Evolutionary conservation across 768 basidiomycete genomes (phyloP), one percentile per base, ranked within the genome.

Genomic region (Macrolepiota albuminosa): DNA sequence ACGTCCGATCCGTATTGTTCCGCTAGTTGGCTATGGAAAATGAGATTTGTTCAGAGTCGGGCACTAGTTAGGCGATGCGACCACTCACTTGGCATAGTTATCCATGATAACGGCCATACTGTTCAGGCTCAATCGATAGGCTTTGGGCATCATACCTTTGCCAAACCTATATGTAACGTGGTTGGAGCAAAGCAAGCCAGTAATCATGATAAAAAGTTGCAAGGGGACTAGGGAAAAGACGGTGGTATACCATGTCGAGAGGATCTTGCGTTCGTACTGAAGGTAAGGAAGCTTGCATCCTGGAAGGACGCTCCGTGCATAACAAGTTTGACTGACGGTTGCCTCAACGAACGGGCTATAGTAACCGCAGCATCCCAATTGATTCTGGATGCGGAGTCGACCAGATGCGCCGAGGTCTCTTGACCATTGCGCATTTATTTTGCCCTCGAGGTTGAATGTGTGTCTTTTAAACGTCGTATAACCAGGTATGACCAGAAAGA

Each of bases 91-190:
- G 21, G 88, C 89, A 69, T 91, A 92, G 60, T 87, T 86, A 63
- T 93, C 91, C 87, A 92, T 87, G 69, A 93, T 90, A 55, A 89
- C 80, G 3, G 87, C 88, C 86, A 92, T 89, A 61, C 82, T 86
- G 60, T 79, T 81, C 78, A 83, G 75, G 73, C 85, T 86, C 48
- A 93, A 77, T 39, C 89, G 78, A 71, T 93, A 93, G 14, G 87
- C 84, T 77, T 90, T 89, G 59, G 90, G 91, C 80, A 88, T 91
- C 84, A 92, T 86, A 60, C 91, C 91, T 76, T 92, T 93, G 10
- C 90, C 90, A 70, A 93, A 93, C 54, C 91, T 80, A 70, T 91
- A 92, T 24, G 90, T 93, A 69, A 93, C 85, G 64, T 93, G 91
- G 72, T 91, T 92, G 26, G 86, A 86, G 70, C 88, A 93, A 53